Conservation (phyloP, 2,329 filamentous ascomycete species). For the Nemania sp. region DNA sequence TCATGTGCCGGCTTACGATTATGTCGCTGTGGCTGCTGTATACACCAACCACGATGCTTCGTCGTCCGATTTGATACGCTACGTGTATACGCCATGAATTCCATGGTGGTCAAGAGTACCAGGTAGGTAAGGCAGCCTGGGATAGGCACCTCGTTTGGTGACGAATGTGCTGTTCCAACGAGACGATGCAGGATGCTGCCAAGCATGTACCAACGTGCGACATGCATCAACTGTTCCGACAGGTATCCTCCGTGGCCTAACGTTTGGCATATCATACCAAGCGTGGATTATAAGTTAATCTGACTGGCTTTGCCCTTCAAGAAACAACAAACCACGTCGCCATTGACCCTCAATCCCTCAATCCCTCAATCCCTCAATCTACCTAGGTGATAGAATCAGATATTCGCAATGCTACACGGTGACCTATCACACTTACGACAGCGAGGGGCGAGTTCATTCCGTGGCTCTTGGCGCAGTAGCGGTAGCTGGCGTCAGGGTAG, state of each 20-base stretch:
- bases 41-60: too few species aligned
- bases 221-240: not conserved
- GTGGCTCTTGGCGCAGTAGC: slow-evolving; percentile 3
- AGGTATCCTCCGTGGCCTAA: not conserved
- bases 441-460: not conserved
- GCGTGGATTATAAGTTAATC: not conserved
- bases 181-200: not conserved
- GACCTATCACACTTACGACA: slow-evolving; percentile 1
- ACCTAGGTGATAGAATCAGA: not conserved
- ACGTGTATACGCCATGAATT: not conserved
- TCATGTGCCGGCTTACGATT: not conserved
- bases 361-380: not conserved
- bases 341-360: too few species aligned
- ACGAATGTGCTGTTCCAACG: not conserved
- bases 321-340: not conserved
- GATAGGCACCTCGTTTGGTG: not conserved
- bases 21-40: too few species aligned
- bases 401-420: slow-evolving; percentile 4
- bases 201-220: not conserved
- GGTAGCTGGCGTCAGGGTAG: not conserved
- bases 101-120: not conserved
- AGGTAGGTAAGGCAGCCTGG: not conserved
- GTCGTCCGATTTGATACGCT: not conserved
- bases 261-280: not conserved
- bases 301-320: not conserved